phyloP scores from a whole-genome alignment of 345 rosid genomes.

The Syzygium jambos region DNA sequence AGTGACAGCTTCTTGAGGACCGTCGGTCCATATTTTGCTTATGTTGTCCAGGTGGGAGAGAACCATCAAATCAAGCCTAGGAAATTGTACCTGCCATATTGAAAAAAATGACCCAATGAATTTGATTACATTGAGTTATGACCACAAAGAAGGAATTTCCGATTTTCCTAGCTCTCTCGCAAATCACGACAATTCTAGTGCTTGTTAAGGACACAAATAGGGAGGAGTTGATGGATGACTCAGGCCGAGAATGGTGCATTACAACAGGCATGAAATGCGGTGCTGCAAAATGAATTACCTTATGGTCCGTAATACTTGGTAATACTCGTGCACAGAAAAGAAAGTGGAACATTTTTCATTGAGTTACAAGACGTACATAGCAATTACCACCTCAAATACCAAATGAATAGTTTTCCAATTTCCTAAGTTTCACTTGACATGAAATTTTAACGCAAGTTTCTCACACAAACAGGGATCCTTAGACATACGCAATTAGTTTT shows the following conservation, averaged over 20 bases:
- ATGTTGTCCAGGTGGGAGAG: neutral
- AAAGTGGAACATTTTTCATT: accelerated
- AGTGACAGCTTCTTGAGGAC: neutral
- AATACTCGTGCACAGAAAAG: too few relatives aligned
- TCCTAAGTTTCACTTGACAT: neutral
- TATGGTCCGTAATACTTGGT: neutral
- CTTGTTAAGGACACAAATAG: neutral
- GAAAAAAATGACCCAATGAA: neutral
- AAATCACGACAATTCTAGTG: neutral
- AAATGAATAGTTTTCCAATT: neutral
- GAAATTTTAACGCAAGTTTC: neutral
- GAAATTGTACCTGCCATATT: neutral
- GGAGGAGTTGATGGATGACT: neutral
- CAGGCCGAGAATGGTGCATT: neutral
- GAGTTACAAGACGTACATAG: neutral
- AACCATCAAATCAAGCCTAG: accelerated
- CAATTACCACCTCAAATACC: neutral
- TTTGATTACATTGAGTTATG: too few relatives aligned
- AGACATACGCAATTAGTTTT: neutral
- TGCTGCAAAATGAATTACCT: too few relatives aligned
- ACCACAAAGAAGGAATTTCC: too few relatives aligned
- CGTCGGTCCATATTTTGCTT: neutral
- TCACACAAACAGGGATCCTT: neutral
- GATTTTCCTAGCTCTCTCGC: neutral
- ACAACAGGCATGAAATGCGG: neutral